phyloP scores from a whole-genome alignment of 163 green algal species.

The Prototheca stagnorum region DNA sequence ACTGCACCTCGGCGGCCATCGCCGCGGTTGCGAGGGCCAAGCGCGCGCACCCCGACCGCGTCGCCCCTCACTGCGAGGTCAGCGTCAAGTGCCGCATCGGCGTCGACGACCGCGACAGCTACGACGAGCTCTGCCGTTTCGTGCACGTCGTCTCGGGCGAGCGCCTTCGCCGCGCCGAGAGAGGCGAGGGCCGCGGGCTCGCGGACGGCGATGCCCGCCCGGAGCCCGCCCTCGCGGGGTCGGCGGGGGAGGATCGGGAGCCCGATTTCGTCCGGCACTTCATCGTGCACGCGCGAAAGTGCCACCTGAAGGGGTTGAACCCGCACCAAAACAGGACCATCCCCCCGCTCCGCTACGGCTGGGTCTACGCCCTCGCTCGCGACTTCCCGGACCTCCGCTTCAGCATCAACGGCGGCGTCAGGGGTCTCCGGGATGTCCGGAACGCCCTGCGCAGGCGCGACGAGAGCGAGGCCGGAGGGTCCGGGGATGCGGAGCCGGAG shows the following conservation, averaged over 20 bases:
- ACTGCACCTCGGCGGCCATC: slow-evolving; percentile 50
- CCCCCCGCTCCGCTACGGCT: slow-evolving; percentile 75
- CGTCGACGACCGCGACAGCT: slow-evolving; percentile 62
- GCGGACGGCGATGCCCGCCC: too few relatives aligned
- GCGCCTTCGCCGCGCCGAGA: too few relatives aligned
- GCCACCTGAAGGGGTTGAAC: slow-evolving; percentile 79
- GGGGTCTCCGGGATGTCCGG: slow-evolving; percentile 32
- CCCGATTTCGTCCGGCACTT: slow-evolving; percentile 79
- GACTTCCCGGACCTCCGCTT: slow-evolving; percentile 91
- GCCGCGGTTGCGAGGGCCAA: slow-evolving; percentile 22
- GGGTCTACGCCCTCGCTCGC: slow-evolving; percentile 69
- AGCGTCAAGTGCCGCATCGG: slow-evolving; percentile 94
- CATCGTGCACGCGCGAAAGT: slow-evolving; percentile 87
- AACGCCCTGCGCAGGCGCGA: slow-evolving; percentile 2
- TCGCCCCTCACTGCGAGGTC: too few relatives aligned
- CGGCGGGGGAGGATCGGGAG: too few relatives aligned
- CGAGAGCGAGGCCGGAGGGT: too few relatives aligned
- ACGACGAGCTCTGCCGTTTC: slow-evolving; percentile 64
- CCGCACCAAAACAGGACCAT: slow-evolving; percentile 89
- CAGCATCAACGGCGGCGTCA: slow-evolving; percentile 79
- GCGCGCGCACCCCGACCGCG: too few relatives aligned
- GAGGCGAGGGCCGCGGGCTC: too few relatives aligned
- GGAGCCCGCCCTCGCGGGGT: too few relatives aligned
- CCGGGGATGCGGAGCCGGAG: too few relatives aligned
- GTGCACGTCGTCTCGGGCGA: slow-evolving; percentile 50